Evolutionary conservation across 352 stramenopile genomes (phyloP), one percentile per base, ranked within the genome.

Genomic region (Hyaloperonospora arabidopsidis): DNA sequence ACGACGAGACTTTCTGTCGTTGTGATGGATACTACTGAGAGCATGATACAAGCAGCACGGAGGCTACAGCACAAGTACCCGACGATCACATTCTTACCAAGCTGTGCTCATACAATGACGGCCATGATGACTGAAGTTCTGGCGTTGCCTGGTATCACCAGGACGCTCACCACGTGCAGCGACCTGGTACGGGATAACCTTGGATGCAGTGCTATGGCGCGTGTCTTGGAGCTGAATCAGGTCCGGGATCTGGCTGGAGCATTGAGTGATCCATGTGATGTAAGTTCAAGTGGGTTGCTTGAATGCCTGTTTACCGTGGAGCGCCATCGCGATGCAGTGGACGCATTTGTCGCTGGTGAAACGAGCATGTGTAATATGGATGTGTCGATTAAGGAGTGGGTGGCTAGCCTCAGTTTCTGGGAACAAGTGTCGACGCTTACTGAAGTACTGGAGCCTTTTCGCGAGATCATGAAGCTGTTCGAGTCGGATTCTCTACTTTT

Each of bases 401-500:
- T 89, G 25, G 64, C 70, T 39, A 75, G 55, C 22, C 41, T 80
- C 49, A 48, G 36, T 13, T 87, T 83, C 45, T 87, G 79, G 79
- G 67, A 83, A 25, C 66, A 84, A 43, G 35, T 87, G 10, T 52
- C 66, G 41, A 72, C 65, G 28, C 73, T 72, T 63, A 79, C 72
- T 43, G 58, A 52, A 5, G 57, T 89, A n/a, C 65, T 89, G 8
- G 68, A 79, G 54, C 79, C 79, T 8, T 89, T 89, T 40, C 48
- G 80, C n/a, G 74, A 89, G 41, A 60, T 87, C 43, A 63, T 87
- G 54, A 79, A 79, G 51, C 78, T 67, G 32, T 78, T 87, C 25
- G 75, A 86, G 52, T 65, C 72, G 10, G 70, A 86, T 55, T 83
- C 72, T 47, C 67, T 74, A 25, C 63, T 86, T 40, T 45, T 87